These are phyloP conservation scores for Aspergillus ruber DNA, from an alignment of 2,329 filamentous ascomycete genomes.

Conservation along the genomic window DNA sequence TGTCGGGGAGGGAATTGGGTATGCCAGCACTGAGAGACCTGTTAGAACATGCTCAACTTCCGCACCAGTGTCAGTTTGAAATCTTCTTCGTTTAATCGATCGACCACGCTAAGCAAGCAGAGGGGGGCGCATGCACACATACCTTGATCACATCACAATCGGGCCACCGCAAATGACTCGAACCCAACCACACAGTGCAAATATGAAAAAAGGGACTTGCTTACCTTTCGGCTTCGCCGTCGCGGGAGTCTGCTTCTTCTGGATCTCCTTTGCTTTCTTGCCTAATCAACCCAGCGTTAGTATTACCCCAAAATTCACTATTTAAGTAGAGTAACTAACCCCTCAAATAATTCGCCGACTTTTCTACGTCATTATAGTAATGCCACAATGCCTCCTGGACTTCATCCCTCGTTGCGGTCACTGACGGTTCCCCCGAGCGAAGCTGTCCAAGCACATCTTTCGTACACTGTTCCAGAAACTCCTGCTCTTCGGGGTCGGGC, in stretches of 20 bases:
- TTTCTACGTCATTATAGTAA: conserved; percentile 89
- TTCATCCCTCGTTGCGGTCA: conserved; percentile 60
- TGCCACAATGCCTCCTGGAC: conserved; percentile 91
- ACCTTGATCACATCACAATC: neutral
- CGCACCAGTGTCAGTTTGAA: conserved; percentile 24
- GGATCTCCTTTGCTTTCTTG: conserved; percentile 32
- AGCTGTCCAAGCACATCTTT: conserved; percentile 60
- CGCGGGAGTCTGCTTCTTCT: conserved; percentile 24
- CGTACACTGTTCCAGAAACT: conserved; percentile 60
- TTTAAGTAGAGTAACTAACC: conserved; percentile 42
- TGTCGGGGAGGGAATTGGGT: conserved; percentile 18
- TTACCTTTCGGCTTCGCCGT: conserved; percentile 22
- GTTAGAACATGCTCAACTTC: conserved; percentile 34
- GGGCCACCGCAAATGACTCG: conserved; percentile 4
- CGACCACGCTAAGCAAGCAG: conserved; percentile 7
- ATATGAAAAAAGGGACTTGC: conserved; percentile 12
- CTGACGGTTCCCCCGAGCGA: conserved; percentile 52
- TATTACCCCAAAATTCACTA: neutral
- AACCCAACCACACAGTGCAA: conserved; percentile 24
- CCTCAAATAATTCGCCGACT: conserved; percentile 72
- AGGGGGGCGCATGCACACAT: conserved; percentile 10
- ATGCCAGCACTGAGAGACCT: conserved; percentile 27
- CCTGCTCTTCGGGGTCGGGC: conserved; percentile 40
- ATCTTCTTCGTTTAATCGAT: neutral
- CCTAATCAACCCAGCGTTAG: conserved; percentile 10